A percentile compares a stretch with the other conserved stretches of the same genome.
phyloP scores from a whole-genome alignment of 306 rosid genomes.

The Trichosanthes cucumerina region DNA sequence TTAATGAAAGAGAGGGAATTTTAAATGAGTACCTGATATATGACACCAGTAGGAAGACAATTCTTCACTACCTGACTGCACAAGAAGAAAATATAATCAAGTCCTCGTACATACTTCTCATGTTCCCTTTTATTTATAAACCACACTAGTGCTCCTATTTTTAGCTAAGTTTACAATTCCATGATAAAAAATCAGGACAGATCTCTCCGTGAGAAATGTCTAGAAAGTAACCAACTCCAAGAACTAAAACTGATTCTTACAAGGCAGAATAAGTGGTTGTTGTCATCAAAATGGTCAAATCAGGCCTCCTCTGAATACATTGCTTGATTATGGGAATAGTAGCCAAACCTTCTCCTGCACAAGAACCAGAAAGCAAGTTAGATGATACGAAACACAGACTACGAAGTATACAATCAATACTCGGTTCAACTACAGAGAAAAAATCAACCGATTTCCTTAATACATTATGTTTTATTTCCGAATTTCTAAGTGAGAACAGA shows the following conservation, averaged over 20 bases:
- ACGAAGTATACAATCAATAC: not conserved
- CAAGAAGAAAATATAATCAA: constrained; percentile 9
- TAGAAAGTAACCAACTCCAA: not conserved
- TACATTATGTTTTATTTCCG: not conserved
- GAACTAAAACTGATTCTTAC: constrained; percentile 28
- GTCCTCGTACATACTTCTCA: not conserved
- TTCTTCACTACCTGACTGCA: constrained; percentile 72
- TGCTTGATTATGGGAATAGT: constrained; percentile 75
- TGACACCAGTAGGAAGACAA: constrained; percentile 55
- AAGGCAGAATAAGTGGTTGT: constrained; percentile 71
- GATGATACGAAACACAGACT: not conserved
- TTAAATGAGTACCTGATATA: constrained; percentile 54
- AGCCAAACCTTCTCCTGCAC: constrained; percentile 77
- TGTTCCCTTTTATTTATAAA: not conserved
- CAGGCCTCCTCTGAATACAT: constrained; percentile 54
- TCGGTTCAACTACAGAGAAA: not conserved
- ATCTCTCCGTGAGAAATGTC: not conserved
- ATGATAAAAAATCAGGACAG: not conserved
- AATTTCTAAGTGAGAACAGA: not conserved
- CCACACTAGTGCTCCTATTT: not conserved
- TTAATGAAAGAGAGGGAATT: not conserved
- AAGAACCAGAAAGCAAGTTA: not conserved
- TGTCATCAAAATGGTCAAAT: constrained; percentile 59
- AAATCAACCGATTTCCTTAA: not conserved
- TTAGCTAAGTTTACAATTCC: not conserved